Evolutionary conservation across 2,329 filamentous ascomycete species (phyloP), one percentile per base, ranked within the genome.

Genomic region (Arthrobotrys iridis): DNA sequence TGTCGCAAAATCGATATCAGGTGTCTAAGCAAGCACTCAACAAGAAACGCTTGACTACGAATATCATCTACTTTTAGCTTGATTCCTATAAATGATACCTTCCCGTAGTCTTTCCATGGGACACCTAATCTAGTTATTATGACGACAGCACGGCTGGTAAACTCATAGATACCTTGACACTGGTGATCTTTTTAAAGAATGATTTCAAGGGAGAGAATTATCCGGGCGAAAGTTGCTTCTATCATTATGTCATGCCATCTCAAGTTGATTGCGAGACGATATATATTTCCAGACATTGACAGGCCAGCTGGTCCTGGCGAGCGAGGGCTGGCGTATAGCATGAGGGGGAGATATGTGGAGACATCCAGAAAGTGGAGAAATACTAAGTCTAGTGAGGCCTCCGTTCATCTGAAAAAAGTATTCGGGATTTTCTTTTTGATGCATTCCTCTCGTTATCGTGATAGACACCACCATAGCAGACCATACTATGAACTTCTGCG

Each of bases 111-210:
- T 26, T 11, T 22, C n/a, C 20, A 40, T 35, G 33, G 28, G 18
- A 35, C n/a, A 13, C 60, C 28, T 26, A 62, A 62, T 40, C 57
- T 40, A 62, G 57, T 24, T 3, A 41, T 20, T 64, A 64, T 48
- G 60, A 64, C 60, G 48, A 64, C 15, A 48, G 43, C 45, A 55
- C 60, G 60, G 59, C 59, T 63, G 60, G 60, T 64, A 64, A 55
- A 64, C n/a, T 40, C 45, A 28, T 13, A 18, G 26, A 64, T 41
- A 33, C 45, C 30, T 64, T 64, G 22, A 30, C 13, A 6, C 10
- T n/a, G 46, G 24, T 55, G 30, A n/a, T 37, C n/a, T 26, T 64
- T 52, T 52, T 64, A 13, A 64, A 52, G 41, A 48, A 64, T 40
- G 28, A 41, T 20, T 11, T 13, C 28, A 48, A 52, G 50, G 18